A percentile compares a stretch with the other conserved stretches of the same genome.
These are phyloP conservation scores for Garcia nutans DNA, from an alignment of 345 rosid species.

Conservation along the genomic window DNA sequence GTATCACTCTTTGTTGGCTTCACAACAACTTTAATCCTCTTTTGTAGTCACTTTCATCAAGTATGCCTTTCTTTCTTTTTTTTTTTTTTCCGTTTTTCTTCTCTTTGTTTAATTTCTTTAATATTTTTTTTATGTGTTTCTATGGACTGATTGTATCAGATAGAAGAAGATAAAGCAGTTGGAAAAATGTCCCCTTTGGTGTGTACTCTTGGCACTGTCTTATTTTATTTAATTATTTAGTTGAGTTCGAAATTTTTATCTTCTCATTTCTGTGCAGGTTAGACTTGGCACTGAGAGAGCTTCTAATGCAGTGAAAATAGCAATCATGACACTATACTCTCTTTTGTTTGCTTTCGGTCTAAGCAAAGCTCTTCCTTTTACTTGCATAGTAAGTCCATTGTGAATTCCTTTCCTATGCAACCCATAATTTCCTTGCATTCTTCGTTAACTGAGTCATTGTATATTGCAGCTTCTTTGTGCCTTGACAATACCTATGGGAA, in stretches of 20 bases:
- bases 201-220: slow-evolving; percentile 5
- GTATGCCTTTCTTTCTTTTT: slow-evolving; percentile 35
- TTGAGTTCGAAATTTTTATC: not conserved
- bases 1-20: slow-evolving; percentile 75
- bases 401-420: not conserved
- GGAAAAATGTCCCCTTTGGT: slow-evolving; percentile 91
- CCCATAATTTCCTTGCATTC: not conserved
- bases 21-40: slow-evolving; percentile 81
- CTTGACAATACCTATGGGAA: slow-evolving; percentile 73
- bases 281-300: slow-evolving; percentile 71
- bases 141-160: slow-evolving; percentile 31
- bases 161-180: slow-evolving; percentile 67
- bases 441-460: not conserved
- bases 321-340: slow-evolving; percentile 44
- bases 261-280: slow-evolving; percentile 43
- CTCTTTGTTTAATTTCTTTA: not conserved
- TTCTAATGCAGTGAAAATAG: slow-evolving; percentile 48
- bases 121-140: not conserved
- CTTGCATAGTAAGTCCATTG: slow-evolving; percentile 61
- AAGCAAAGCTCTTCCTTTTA: slow-evolving; percentile 52
- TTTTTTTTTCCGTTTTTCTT: not conserved
- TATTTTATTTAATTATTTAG: not conserved
- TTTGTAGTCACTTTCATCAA: slow-evolving; percentile 96
- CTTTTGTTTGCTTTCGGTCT: slow-evolving; percentile 52
- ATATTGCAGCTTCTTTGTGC: slow-evolving; percentile 61